Percentiles rank a stretch among this genome's conserved stretches.
These are phyloP conservation scores for Ascochyta lentis DNA, from an alignment of 2,329 filamentous ascomycete genomes.

Conservation along the genomic window DNA sequence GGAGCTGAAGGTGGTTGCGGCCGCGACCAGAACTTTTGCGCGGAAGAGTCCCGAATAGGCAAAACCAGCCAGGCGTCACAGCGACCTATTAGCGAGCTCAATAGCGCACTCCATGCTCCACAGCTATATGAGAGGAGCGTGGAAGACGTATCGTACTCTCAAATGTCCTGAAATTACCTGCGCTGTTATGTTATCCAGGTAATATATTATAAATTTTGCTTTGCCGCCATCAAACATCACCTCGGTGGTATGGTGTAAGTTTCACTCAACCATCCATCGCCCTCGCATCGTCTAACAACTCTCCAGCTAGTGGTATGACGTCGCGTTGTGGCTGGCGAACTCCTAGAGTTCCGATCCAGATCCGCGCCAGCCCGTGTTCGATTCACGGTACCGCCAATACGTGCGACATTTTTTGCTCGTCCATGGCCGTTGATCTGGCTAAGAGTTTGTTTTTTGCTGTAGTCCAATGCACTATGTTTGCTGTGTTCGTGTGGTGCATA, in stretches of 20 bases:
- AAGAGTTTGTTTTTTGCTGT: too few relatives aligned
- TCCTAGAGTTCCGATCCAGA: conserved; percentile 26
- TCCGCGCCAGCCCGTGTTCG: conserved; percentile 42
- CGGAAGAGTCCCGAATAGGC: conserved; percentile 5
- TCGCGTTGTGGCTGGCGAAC: conserved; percentile 40
- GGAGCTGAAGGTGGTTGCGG: conserved; percentile 17
- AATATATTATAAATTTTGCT: conserved; percentile 1
- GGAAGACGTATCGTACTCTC: too few relatives aligned
- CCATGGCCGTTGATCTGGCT: too few relatives aligned
- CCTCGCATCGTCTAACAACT: conserved; percentile 2
- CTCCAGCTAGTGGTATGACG: conserved; percentile 38
- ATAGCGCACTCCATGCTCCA: background rate
- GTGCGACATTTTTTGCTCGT: conserved; percentile 23
- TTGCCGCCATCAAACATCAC: conserved; percentile 17
- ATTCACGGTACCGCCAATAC: conserved; percentile 39
- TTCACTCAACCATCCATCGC: background rate
- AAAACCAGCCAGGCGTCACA: background rate
- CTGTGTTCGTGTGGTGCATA: too few relatives aligned
- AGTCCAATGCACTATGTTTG: too few relatives aligned
- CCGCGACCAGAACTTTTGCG: conserved; percentile 35
- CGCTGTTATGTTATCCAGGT: background rate
- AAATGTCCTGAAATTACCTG: too few relatives aligned
- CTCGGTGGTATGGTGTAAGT: conserved; percentile 28
- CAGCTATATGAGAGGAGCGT: background rate
- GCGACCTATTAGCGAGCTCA: background rate